Conservation (phyloP, 306 rosid species). For the Vigna mungo region DNA sequence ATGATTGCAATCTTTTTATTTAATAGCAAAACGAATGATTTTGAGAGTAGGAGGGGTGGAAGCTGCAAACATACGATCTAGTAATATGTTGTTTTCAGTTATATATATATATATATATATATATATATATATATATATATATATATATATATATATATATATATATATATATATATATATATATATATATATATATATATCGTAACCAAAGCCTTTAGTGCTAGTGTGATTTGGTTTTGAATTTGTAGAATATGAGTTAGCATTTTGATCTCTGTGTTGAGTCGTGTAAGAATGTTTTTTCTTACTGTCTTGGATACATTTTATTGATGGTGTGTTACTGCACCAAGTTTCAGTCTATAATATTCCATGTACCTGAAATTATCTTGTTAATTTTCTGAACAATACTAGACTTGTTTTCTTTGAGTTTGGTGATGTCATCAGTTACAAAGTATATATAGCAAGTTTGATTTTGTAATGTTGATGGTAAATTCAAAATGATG, state of each 20-base stretch:
- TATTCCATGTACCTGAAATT: neutral
- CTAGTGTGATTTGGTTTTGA: constrained; percentile 30
- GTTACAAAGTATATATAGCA: neutral
- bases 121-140: too few relatives aligned
- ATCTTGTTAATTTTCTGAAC: constrained; percentile 29
- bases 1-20: constrained; percentile 1
- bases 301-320: constrained; percentile 22
- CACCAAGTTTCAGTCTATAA: constrained; percentile 19
- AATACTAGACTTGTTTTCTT: constrained; percentile 11
- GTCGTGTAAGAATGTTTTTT: constrained; percentile 19
- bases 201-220: neutral
- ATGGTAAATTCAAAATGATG: constrained; percentile 20
- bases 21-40: neutral
- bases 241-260: constrained; percentile 5
- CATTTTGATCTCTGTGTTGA: constrained; percentile 18
- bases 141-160: too few relatives aligned
- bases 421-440: constrained; percentile 25
- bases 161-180: too few relatives aligned
- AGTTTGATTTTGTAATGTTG: constrained; percentile 13
- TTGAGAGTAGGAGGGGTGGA: neutral
- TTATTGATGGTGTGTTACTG: constrained; percentile 22
- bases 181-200: too few relatives aligned
- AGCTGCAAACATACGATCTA: constrained; percentile 16
- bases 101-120: too few relatives aligned
- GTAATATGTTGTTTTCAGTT: constrained; percentile 15